Percentiles rank a stretch among this genome's conserved stretches.
These are phyloP conservation scores for Anaeromyces robustus DNA, from an alignment of 192 early-diverging fungal species.

Conservation along the genomic window DNA sequence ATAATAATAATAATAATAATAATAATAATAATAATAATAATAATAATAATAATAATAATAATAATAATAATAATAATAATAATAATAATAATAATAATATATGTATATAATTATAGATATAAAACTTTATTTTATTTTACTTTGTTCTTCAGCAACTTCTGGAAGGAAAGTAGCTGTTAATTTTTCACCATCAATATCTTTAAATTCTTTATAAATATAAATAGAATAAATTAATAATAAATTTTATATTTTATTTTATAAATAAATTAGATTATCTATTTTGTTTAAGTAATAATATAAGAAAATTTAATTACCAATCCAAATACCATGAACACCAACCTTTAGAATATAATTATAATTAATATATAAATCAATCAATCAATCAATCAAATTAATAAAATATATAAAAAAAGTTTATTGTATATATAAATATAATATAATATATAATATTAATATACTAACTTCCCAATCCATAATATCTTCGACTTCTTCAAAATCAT, in stretches of 20 bases:
- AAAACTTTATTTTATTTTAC: constrained; percentile 1
- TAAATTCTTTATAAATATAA: neutral
- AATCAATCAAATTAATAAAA: neutral
- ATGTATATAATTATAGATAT: no score
- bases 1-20: no score
- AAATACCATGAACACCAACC: constrained; percentile 79
- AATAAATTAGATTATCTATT: no score
- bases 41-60: no score
- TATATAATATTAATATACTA: neutral
- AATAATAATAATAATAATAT: no score
- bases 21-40: no score
- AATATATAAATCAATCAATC: neutral
- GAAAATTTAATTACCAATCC: constrained; percentile 58
- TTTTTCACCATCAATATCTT: neutral
- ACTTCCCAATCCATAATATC: constrained; percentile 75
- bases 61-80: no score
- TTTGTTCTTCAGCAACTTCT: constrained; percentile 74
- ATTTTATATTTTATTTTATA: no score
- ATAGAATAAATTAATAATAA: no score
- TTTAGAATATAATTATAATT: neutral
- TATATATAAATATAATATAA: constrained; percentile 3
- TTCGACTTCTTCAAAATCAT: constrained; percentile 63
- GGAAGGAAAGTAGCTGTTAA: constrained; percentile 80
- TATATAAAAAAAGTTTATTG: neutral
- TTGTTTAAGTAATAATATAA: no score